Conservation (phyloP, 306 rosid genomes). For the Trifolium subterraneum region DNA sequence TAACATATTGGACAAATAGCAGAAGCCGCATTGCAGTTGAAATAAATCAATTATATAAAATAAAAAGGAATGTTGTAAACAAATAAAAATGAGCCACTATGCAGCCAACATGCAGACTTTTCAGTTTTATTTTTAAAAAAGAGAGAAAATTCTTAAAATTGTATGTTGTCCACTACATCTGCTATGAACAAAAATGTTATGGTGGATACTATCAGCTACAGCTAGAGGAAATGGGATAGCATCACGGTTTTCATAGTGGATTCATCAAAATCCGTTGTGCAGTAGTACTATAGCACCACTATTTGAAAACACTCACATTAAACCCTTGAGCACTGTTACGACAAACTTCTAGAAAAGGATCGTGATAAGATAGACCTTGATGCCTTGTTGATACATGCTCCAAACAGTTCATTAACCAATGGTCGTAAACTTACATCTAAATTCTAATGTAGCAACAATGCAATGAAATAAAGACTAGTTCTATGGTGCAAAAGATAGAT, state of each 20-base stretch:
- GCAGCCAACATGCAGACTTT: neutral
- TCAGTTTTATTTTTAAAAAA: neutral
- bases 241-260: neutral
- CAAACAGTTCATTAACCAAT: constrained; percentile 14
- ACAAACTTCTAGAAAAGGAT: constrained; percentile 33
- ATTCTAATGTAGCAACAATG: neutral
- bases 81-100: neutral
- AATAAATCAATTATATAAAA: neutral
- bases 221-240: neutral
- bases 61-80: neutral
- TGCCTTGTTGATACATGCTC: constrained; percentile 1
- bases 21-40: neutral
- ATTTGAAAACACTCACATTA: neutral
- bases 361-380: constrained; percentile 27
- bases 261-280: neutral
- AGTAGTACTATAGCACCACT: neutral
- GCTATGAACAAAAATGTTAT: neutral
- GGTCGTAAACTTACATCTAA: neutral
- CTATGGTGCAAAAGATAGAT: too few species aligned
- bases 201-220: neutral
- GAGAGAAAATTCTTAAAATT: neutral
- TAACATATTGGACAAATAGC: neutral
- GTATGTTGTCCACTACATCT: neutral
- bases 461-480: too few species aligned
- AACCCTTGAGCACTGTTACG: constrained; percentile 25